These are phyloP conservation scores for Sporisorium iseilematis-ciliati DNA, from an alignment of 1,284 basidiomycete genomes.

Conservation along the genomic window DNA sequence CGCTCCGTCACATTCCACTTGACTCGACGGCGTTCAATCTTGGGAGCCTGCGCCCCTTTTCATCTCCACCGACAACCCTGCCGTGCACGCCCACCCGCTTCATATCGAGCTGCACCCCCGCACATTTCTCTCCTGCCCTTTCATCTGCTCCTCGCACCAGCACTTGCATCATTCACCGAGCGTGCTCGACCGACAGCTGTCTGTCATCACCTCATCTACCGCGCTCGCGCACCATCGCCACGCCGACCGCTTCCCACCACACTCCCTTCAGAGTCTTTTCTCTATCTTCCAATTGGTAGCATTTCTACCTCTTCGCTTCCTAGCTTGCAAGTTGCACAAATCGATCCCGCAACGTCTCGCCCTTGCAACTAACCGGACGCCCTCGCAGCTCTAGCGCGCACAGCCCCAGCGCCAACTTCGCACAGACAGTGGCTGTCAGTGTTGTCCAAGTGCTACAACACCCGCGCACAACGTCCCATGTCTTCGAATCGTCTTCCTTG, in stretches of 20 bases:
- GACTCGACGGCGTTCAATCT: conserved; percentile 5
- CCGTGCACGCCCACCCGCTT: conserved; percentile 4
- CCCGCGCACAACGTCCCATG: conserved; percentile 1
- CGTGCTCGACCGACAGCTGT: no score
- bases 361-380: neutral
- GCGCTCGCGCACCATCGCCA: neutral
- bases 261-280: neutral
- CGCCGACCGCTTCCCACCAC: neutral
- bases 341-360: neutral
- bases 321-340: neutral
- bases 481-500: conserved; percentile 1
- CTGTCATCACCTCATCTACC: neutral
- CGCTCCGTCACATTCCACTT: neutral
- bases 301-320: neutral
- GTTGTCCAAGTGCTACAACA: neutral
- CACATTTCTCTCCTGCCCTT: neutral
- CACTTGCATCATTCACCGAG: neutral
- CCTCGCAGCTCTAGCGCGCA: neutral
- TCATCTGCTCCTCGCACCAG: neutral
- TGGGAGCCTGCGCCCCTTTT: conserved; percentile 7
- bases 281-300: neutral
- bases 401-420: neutral
- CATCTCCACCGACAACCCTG: conserved; percentile 3
- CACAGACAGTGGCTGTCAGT: neutral
- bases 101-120: conserved; percentile 7